These are phyloP conservation scores for Avena eriantha DNA, from an alignment of 176 grass and related monocot species.

Conservation along the genomic window DNA sequence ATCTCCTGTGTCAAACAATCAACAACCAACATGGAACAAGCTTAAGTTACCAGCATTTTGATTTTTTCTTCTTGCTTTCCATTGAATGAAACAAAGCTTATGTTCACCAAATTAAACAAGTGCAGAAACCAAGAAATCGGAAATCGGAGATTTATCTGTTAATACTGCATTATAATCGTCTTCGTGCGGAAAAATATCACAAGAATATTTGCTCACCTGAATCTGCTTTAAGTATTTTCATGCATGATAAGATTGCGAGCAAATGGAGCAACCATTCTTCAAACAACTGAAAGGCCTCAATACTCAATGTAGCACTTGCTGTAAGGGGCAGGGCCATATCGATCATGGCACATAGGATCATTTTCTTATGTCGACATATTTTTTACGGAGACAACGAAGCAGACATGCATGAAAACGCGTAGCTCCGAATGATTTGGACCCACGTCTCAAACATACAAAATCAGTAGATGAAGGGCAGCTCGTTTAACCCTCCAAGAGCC, in stretches of 20 bases:
- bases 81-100: neutral
- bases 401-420: neutral
- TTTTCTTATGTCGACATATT: neutral
- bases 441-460: neutral
- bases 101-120: neutral
- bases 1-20: neutral
- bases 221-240: neutral
- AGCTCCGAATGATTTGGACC: neutral
- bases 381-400: neutral
- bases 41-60: neutral
- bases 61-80: neutral
- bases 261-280: neutral
- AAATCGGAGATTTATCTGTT: neutral
- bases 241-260: neutral
- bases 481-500: neutral
- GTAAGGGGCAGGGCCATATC: too few species aligned
- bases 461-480: neutral
- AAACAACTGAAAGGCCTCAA: neutral
- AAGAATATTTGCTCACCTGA: neutral
- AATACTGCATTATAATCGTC: neutral
- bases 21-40: neutral
- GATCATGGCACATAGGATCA: neutral
- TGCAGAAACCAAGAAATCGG: neutral
- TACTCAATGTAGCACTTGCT: neutral
- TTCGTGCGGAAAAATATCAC: neutral